Evolutionary conservation across 1,284 basidiomycete species (phyloP), one percentile per base, ranked within the genome.

Genomic region (Gomphus sp.): DNA sequence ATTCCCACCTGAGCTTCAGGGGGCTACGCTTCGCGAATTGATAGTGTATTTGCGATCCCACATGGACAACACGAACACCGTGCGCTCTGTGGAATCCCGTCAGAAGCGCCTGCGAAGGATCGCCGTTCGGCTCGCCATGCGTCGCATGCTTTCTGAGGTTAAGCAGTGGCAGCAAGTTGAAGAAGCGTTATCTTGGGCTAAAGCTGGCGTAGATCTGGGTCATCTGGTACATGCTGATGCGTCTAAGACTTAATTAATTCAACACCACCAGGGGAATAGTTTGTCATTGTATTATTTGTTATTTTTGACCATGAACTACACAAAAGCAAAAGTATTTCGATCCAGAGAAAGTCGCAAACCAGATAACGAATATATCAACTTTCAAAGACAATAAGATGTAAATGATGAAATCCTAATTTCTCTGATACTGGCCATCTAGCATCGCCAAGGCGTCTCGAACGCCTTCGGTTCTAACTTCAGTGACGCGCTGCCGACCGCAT

Each of bases 381-480:
- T 25, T 9, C 11, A 39, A 47, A 33, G 47, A 5, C 33, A 39
- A 2, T 12, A 43, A 3, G 41, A 18, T 5, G 25, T 52, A 31
- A 22, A 6, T n/a, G 16, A 7, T 33, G 10, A n/a, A 18, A 58
- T 12, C 25, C 44, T 55, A 59, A 54, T 54, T 61, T 49, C 62
- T 70, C 37, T 68, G 67, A 69, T 85, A 88, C 65, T 86, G 85
- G 10, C 81, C 78, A 68, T 95, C 91, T 48, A 94, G 74, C 52
- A 93, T 71, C 62, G 83, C 81, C 49, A 94, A 72, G 12, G 91
- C 92, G 63, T 91, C 86, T 57, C 79, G 80, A 47, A 94, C 88
- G 3, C 84, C 89, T 60, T 87, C 85, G 14, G 84, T 77, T 65
- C 87, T 83, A 33, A 94, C 91, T 67, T 89, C 84, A 41, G 85